Conservation (phyloP, 768 basidiomycete genomes). For the Tulasnella sp. region DNA sequence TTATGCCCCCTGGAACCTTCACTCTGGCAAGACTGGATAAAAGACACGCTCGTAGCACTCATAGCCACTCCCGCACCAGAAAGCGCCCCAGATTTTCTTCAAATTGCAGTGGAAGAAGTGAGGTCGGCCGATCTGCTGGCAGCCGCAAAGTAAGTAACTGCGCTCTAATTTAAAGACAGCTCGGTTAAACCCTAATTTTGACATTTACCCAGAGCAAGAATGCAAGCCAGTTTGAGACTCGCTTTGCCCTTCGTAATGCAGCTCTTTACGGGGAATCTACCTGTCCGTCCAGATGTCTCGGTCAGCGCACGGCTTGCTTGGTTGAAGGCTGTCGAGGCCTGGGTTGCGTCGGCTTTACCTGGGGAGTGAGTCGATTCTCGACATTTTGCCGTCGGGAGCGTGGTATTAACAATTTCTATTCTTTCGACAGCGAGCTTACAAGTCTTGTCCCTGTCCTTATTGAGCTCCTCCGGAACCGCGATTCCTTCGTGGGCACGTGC, state of each 20-base stretch:
- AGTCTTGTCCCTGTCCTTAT: slow-evolving; percentile 52
- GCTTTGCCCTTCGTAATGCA: slow-evolving; percentile 68
- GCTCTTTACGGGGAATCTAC: slow-evolving; percentile 51
- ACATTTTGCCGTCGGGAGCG: slow-evolving; percentile 26
- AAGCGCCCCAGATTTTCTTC: slow-evolving; percentile 66
- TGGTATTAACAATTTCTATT: neutral
- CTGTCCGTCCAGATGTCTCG: slow-evolving; percentile 38
- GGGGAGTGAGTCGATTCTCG: slow-evolving; percentile 50
- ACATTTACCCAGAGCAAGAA: slow-evolving; percentile 48
- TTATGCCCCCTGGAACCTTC: slow-evolving; percentile 57
- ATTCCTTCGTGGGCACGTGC: slow-evolving; percentile 58
- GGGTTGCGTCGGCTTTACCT: slow-evolving; percentile 66
- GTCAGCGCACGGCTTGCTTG: slow-evolving; percentile 23
- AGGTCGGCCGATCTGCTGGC: slow-evolving; percentile 70
- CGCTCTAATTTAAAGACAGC: neutral
- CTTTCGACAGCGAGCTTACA: slow-evolving; percentile 56
- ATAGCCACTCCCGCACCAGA: slow-evolving; percentile 52
- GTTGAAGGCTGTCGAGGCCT: slow-evolving; percentile 55
- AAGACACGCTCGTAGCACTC: slow-evolving; percentile 59
- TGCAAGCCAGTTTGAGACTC: slow-evolving; percentile 62
- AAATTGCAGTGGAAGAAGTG: slow-evolving; percentile 82
- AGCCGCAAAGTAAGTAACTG: slow-evolving; percentile 60
- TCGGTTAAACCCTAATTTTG: neutral
- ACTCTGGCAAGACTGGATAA: slow-evolving; percentile 73
- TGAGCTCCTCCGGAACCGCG: slow-evolving; percentile 53